phyloP scores from a whole-genome alignment of 345 rosid species.

The Murraya koenigii region DNA sequence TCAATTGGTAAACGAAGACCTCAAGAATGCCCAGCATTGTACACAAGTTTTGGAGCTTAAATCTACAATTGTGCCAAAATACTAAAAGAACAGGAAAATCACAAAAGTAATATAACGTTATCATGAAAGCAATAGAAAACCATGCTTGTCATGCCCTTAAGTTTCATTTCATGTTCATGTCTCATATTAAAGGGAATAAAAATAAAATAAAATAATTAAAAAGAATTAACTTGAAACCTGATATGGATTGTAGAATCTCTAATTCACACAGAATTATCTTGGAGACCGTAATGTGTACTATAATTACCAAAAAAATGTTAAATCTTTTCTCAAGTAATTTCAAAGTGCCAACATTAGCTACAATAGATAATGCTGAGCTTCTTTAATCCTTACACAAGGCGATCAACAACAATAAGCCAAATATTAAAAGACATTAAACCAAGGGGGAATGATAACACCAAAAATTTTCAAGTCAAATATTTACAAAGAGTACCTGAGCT shows the following conservation, averaged over 20 bases:
- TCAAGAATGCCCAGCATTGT: neutral
- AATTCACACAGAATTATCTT: neutral
- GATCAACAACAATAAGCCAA: neutral
- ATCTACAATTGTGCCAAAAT: neutral
- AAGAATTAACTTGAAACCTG: neutral
- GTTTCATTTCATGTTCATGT: neutral
- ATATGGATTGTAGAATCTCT: neutral
- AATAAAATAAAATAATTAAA: neutral
- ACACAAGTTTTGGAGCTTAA: neutral
- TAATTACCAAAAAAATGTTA: neutral
- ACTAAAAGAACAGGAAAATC: neutral
- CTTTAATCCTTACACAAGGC: neutral
- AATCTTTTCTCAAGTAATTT: neutral
- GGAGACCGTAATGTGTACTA: neutral
- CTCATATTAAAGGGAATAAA: neutral
- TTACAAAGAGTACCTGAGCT: slow-evolving; percentile 59
- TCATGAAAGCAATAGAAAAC: neutral
- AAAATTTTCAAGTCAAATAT: slow-evolving; percentile 5
- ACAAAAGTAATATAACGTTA: neutral
- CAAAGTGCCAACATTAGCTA: neutral
- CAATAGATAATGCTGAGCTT: neutral
- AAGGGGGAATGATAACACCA: neutral
- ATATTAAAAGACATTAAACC: neutral
- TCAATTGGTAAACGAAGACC: neutral
- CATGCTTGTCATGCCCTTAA: neutral